Evolutionary conservation across 495 filamentous ascomycete genomes (phyloP), one percentile per base, ranked within the genome.

Genomic region (Jackrogersella multiformis): DNA sequence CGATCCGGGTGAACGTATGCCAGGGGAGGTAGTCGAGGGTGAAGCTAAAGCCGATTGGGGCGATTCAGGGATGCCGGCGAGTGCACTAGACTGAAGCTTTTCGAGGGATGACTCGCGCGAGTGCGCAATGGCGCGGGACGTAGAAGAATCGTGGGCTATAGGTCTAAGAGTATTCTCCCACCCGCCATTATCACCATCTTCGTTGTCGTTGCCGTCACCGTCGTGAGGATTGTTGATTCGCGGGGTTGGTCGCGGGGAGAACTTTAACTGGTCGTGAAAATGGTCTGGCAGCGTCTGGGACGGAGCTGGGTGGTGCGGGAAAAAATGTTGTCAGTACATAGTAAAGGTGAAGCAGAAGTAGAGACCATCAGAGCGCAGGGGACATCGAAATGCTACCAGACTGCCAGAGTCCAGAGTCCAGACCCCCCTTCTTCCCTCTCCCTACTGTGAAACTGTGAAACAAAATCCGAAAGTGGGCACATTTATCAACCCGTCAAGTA

Each of bases 261-360:
- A 81, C 66, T 81, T 82, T 56, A 79, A 56, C 34, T 74, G 71
- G 51, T 82, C 79, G 48, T 73, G 70, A 34, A 56, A 56, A 45
- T 79, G 80, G 66, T 83, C 81, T 51, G 81, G 79, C 81, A 80
- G 74, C 80, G 80, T 77, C 76, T 82, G 80, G 74, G 81, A 82
- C 79, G 80, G 79, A 77, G 80, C 81, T 84, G 73, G 39, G 56
- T 56, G 53, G 61, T 65, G 65, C 64, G 62, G n/a, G n/a, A n/a
- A n/a, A 73, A 61, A 64, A 41, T 53, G 56, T 64, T 53, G 63
- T 73, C 34, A 74, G 68, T 30, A 30, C 26, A 30, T 30, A 30
- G 7, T 60, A 58, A 63, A 65, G 64, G 49, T 35, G 46, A 56
- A 38, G 42, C 46, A 55, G 44, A 51, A 23, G 13, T 21, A 39